A percentile compares a stretch with the other conserved stretches of the same genome.
Evolutionary conservation across 1,139 yeast species (phyloP).

Genomic region (Geotrichum siamense): DNA sequence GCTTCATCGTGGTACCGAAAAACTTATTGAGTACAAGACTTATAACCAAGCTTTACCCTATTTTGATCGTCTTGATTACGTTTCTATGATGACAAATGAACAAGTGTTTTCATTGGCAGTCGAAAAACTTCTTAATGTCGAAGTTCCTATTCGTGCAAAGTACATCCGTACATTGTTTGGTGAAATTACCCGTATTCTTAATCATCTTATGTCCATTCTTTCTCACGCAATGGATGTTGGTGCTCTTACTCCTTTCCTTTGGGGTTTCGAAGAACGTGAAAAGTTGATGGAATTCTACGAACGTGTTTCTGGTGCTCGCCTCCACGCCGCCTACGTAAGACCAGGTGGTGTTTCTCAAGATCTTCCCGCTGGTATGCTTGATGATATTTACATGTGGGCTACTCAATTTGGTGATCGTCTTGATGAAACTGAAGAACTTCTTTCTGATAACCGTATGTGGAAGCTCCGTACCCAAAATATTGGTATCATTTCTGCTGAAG

Average conservation of each 20-base stretch:
- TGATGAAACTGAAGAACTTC: constrained; percentile 84
- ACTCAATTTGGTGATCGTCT: constrained; percentile 91
- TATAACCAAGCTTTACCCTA: constrained; percentile 83
- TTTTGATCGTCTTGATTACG: constrained; percentile 83
- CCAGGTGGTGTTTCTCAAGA: constrained; percentile 94
- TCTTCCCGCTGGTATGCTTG: constrained; percentile 76
- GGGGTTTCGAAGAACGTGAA: constrained; percentile 95
- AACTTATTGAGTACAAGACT: constrained; percentile 76
- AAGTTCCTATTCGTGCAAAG: constrained; percentile 77
- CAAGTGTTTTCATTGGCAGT: constrained; percentile 79
- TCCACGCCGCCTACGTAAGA: constrained; percentile 81
- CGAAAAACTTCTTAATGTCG: constrained; percentile 77
- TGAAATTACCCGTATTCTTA: constrained; percentile 76
- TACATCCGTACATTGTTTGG: constrained; percentile 83
- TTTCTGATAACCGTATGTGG: constrained; percentile 91
- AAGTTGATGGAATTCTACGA: constrained; percentile 90
- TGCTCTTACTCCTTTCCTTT: constrained; percentile 85
- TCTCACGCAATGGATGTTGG: constrained; percentile 95
- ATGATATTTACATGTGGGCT: constrained; percentile 94
- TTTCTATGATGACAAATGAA: constrained; percentile 90
- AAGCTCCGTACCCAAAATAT: constrained; percentile 77
- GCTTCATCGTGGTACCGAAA: constrained; percentile 84
- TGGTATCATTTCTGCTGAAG: constrained; percentile 78
- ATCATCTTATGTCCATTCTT: constrained; percentile 80
- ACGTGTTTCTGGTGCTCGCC: constrained; percentile 85